Evolutionary conservation across 805 yeast species (phyloP).

Genomic region (Yamadazyma kitorensis): DNA sequence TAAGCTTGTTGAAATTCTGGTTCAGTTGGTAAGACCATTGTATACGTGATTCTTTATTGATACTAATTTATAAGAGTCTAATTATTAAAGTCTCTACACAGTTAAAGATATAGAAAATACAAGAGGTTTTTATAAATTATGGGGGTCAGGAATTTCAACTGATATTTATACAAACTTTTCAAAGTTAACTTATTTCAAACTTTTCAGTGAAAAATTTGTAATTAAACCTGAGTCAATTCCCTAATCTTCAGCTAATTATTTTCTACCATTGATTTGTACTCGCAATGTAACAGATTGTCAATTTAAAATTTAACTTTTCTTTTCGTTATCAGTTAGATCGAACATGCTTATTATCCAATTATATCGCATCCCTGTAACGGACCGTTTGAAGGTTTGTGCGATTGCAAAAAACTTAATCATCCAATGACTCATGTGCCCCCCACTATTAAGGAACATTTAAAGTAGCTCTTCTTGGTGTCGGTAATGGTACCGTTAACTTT

Average conservation of each 20-base stretch:
- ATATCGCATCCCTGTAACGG: slow-evolving; percentile 7
- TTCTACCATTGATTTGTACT: no score
- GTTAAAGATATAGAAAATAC: no score
- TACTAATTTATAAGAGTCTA: background rate
- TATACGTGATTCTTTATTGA: slow-evolving; percentile 11
- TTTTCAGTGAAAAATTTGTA: no score
- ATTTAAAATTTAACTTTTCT: background rate
- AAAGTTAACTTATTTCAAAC: no score
- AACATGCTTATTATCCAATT: slow-evolving; percentile 2
- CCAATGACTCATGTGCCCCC: slow-evolving; percentile 1
- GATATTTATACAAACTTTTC: no score
- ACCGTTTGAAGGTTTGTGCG: background rate
- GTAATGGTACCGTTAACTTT: no score
- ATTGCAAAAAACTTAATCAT: slow-evolving; percentile 1
- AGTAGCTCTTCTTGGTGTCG: no score
- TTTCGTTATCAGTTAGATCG: background rate
- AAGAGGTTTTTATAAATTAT: no score
- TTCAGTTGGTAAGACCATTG: slow-evolving; percentile 82
- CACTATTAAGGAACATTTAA: no score
- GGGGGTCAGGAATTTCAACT: no score
- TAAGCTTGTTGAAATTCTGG: slow-evolving; percentile 99
- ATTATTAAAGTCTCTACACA: background rate
- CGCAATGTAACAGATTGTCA: background rate
- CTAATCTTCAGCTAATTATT: no score
- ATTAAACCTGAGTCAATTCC: no score